Base-by-base conservation (phyloP, 2,329 filamentous ascomycete species). In the Ceratocystis lukuohia region DNA sequence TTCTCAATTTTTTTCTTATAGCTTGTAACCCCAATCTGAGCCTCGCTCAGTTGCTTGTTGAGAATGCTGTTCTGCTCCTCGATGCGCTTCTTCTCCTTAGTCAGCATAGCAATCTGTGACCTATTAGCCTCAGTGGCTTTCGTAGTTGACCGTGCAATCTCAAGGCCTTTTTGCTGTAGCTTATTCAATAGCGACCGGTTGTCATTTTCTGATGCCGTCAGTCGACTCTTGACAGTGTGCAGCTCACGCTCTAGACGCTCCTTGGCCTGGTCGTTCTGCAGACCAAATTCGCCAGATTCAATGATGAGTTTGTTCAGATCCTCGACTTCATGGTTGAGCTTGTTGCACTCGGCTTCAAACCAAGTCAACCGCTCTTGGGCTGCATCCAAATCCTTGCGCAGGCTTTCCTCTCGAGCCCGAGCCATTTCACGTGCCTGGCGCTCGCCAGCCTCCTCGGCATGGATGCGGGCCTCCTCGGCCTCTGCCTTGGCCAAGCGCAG, bases 1-100 rank as follows among this genome's bases (percentile, higher is more conserved):
- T 96, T 96, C 76, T 97, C 93, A 64, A 94, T 88, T 74, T 94
- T 91, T 79, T 97, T 97, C 74, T 96, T 91, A 6, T 96, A 77
- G 0, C 89, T 88, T 0, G 88, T 88, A 70, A 96, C 85, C 4
- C 85, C 85, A 28, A 96, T 76, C 71, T 96, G 93, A 5, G 89
- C 82, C 70, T 96, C 92, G 66, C 88, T 91, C 12, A 96, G 81
- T 73, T 96, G 90, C 71, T 90, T 89, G 73, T 88, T 84, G 17
- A 96, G 81, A 70, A 87, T 88, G 74, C 84, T 83, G 72, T 88
- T 91, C 64, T 93, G 87, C 70, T 96, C 91, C 68, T 96, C 92
- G 0, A 89, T 76, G 71, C 88, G 90, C 1, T 82, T 75, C 77
- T 96, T 97, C 72, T 96, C 93, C 17, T 86, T 84, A 69, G 93